Evolutionary conservation across 2,329 filamentous ascomycete species (phyloP).

Genomic region (Capronia coronata): DNA sequence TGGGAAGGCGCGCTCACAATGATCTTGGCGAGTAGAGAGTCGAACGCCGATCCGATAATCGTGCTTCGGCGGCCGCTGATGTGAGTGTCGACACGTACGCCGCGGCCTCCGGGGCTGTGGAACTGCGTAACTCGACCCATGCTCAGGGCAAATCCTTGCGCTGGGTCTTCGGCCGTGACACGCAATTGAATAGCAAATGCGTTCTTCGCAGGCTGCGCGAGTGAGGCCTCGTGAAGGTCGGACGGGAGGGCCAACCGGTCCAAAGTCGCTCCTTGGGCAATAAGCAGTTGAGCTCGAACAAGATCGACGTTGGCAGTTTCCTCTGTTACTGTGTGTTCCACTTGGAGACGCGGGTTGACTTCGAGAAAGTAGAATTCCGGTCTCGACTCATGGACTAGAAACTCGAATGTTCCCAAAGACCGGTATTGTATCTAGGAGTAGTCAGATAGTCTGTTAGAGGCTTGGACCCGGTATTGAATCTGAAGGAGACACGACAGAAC

Average conservation of each 20-base stretch:
- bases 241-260: constrained; percentile 32
- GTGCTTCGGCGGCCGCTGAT: constrained; percentile 37
- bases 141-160: constrained; percentile 50
- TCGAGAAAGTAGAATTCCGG: constrained; percentile 54
- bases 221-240: constrained; percentile 28
- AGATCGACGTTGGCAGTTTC: constrained; percentile 50
- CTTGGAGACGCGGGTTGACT: constrained; percentile 55
- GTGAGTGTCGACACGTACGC: constrained; percentile 53
- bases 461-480: no score
- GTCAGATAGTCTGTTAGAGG: neutral
- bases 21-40: constrained; percentile 55
- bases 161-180: constrained; percentile 52
- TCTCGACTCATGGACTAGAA: constrained; percentile 48
- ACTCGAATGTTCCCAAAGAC: constrained; percentile 60
- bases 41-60: constrained; percentile 51
- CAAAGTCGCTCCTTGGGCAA: constrained; percentile 45
- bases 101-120: constrained; percentile 51
- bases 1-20: constrained; percentile 52
- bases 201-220: constrained; percentile 29
- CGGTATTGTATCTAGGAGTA: constrained; percentile 43
- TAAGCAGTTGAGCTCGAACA: constrained; percentile 49
- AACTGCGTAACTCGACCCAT: constrained; percentile 55
- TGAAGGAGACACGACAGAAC: no score
- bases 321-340: constrained; percentile 58
- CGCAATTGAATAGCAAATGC: constrained; percentile 50